phyloP scores from a whole-genome alignment of 805 yeast species.

The Suhomyces sp. region DNA sequence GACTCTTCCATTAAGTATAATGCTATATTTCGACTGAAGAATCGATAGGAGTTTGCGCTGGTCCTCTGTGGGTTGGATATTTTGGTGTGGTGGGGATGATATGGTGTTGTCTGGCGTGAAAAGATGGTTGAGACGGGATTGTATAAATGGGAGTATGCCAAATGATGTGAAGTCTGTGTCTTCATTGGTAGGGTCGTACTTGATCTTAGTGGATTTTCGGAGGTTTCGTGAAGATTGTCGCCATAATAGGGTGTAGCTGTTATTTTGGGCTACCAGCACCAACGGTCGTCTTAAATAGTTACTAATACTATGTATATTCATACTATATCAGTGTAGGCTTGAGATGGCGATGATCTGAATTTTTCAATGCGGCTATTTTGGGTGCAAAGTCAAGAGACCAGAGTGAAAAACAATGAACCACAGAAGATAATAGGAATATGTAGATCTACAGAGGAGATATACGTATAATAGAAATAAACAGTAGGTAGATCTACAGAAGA shows the following conservation, averaged over 20 bases:
- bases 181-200: conserved; percentile 9
- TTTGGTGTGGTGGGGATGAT: conserved; percentile 7
- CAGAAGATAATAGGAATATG: too few species aligned
- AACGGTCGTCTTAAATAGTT: not conserved
- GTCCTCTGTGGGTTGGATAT: conserved; percentile 17
- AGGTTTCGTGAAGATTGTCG: not conserved
- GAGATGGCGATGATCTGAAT: not conserved
- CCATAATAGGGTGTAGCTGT: not conserved
- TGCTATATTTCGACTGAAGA: conserved; percentile 15
- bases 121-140: conserved; percentile 15
- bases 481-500: too few species aligned
- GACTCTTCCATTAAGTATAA: conserved; percentile 12
- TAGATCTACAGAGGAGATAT: too few species aligned
- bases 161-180: conserved; percentile 17
- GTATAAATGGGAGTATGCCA: conserved; percentile 24
- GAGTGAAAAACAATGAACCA: too few species aligned
- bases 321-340: not conserved
- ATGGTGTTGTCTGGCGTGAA: conserved; percentile 3
- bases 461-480: too few species aligned
- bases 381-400: not conserved
- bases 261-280: not conserved
- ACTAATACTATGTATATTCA: not conserved
- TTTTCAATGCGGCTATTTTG: not conserved
- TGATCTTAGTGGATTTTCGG: not conserved
- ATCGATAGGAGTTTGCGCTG: conserved; percentile 19